Percentiles rank a stretch among this genome's conserved stretches.
phyloP scores from a whole-genome alignment of 192 early-diverging fungal species.

The Phlyctochytrium planicorne region DNA sequence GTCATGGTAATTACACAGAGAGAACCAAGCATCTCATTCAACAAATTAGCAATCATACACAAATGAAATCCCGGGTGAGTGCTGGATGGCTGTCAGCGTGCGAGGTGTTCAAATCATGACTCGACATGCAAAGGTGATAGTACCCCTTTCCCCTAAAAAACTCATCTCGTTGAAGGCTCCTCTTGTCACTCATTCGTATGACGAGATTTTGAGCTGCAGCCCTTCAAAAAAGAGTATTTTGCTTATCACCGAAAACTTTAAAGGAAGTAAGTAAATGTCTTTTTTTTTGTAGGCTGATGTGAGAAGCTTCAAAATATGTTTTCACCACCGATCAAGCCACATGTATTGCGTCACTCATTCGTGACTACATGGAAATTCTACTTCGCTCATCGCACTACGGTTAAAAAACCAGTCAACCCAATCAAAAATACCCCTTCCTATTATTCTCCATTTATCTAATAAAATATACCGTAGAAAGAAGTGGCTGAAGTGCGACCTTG shows the following conservation, averaged over 20 bases:
- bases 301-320: slow-evolving; percentile 46
- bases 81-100: slow-evolving; percentile 44
- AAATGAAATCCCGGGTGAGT: slow-evolving; percentile 41
- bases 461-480: no score
- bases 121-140: slow-evolving; percentile 29
- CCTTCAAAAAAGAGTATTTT: slow-evolving; percentile 44
- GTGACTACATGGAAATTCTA: slow-evolving; percentile 42
- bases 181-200: slow-evolving; percentile 33
- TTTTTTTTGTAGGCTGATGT: background rate
- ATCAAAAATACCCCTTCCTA: no score
- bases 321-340: slow-evolving; percentile 40
- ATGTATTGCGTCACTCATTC: slow-evolving; percentile 41
- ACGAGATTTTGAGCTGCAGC: slow-evolving; percentile 41
- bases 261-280: slow-evolving; percentile 25
- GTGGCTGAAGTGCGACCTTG: no score
- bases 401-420: no score
- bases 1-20: slow-evolving; percentile 33
- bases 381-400: slow-evolving; percentile 4
- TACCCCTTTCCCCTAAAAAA: background rate
- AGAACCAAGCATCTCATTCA: background rate
- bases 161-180: slow-evolving; percentile 29
- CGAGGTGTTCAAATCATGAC: slow-evolving; percentile 42
- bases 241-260: slow-evolving; percentile 39
- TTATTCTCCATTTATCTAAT: no score
- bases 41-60: slow-evolving; percentile 44